Percentiles rank a stretch among this genome's conserved stretches.
These are phyloP conservation scores for Blumeria graminis DNA, from an alignment of 2,329 filamentous ascomycete genomes.

Conservation along the genomic window DNA sequence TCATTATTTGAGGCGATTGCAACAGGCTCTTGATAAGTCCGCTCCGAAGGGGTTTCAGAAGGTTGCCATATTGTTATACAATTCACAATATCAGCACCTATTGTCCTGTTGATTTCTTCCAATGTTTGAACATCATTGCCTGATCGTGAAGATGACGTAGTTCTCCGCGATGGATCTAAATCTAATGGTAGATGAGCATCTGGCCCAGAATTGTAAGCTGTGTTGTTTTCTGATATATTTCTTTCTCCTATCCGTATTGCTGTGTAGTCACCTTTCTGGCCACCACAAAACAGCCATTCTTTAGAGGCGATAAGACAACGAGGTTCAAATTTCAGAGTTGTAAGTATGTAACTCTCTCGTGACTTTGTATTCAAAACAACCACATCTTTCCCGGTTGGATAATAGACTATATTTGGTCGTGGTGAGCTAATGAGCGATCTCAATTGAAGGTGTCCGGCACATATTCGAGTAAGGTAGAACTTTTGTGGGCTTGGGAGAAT, in stretches of 20 bases:
- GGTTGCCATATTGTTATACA: conserved; percentile 40
- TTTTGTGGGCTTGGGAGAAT: conserved; percentile 35
- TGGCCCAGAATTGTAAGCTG: conserved; percentile 19
- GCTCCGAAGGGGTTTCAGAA: conserved; percentile 11
- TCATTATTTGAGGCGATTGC: conserved; percentile 78
- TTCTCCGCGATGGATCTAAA: conserved; percentile 15
- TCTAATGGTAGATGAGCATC: conserved; percentile 32
- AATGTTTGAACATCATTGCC: conserved; percentile 3
- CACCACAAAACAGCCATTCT: conserved; percentile 79
- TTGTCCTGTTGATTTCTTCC: conserved; percentile 25
- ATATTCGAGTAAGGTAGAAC: conserved; percentile 43
- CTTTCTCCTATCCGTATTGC: conserved; percentile 10
- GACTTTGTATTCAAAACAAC: conserved; percentile 45
- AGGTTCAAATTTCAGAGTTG: conserved; percentile 46
- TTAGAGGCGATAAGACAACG: conserved; percentile 68
- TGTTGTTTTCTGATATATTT: neutral
- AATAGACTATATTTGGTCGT: conserved; percentile 57
- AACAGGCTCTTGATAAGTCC: conserved; percentile 28
- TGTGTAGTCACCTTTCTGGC: conserved; percentile 64
- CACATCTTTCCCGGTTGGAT: conserved; percentile 51
- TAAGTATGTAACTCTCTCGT: conserved; percentile 49
- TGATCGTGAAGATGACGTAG: neutral
- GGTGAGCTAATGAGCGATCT: conserved; percentile 73
- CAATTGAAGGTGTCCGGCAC: conserved; percentile 53
- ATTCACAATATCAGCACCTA: conserved; percentile 38